Evolutionary conservation across 2,329 filamentous ascomycete genomes (phyloP), one percentile per base, ranked within the genome.

Genomic region (Penicillium sp.): DNA sequence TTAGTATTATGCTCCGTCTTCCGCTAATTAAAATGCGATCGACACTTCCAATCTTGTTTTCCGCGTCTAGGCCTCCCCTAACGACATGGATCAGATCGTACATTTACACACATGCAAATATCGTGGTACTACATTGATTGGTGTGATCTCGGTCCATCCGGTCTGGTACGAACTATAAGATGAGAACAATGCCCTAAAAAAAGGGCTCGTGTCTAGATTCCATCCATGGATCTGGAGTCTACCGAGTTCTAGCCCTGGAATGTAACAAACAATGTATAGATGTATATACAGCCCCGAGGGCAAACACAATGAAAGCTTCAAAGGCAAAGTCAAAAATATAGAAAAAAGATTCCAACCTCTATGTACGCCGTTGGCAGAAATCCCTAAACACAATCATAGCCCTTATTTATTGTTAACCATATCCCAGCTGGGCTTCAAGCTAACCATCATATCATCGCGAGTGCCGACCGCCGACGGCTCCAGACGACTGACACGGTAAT

Each of bases 401-500:
- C 34, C 46, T 51, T 52, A 54, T 59, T 54, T 62, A 65, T 65
- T 69, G 49, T 57, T 56, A 47, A 56, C 61, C 73, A 85, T 75
- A 67, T 82, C 77, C 81, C 83, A 82, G 54, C 75, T 76, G 34
- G 85, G 85, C 64, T 76, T 76, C 69, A 88, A 73, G 60, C 85
- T 77, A n/a, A 73, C 75, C 54, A 78, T 75, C 71, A 93, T 74
- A 53, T 91, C 85, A 32, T 88, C 84, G 66, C 81, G 82, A 3
- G 90, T 92, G 61, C 92, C 92, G 54, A 96, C 90, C 42, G 87
- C 84, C 63, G 92, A 91, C 54, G 86, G 87, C 0, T 92, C 92
- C 57, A 97, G 83, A 47, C 90, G 86, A 70, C 90, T 94, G 61
- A 97, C 85, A 59, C 92, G 89, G 67, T 95, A 93, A 43, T 91